Percentiles rank a stretch among this genome's conserved stretches.
These are phyloP conservation scores for Draba incana DNA, from an alignment of 345 rosid species.

Conservation along the genomic window DNA sequence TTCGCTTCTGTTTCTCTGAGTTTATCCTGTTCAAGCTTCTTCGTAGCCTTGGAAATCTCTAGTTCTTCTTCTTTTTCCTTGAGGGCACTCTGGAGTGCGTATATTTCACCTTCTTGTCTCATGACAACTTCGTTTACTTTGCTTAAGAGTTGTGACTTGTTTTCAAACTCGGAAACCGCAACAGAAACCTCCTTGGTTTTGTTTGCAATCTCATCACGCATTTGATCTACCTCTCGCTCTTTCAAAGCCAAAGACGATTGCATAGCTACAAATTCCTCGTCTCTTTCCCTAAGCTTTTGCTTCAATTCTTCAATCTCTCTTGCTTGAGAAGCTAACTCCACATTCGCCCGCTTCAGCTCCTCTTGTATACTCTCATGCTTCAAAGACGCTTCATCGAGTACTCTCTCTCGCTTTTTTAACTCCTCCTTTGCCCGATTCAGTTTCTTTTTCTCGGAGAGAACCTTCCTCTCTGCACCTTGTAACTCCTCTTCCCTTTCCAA, in stretches of 20 bases:
- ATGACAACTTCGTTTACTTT: constrained; percentile 65
- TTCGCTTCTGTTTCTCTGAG: constrained; percentile 57
- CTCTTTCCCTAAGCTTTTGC: constrained; percentile 57
- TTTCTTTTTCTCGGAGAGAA: constrained; percentile 57
- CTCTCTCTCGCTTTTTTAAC: constrained; percentile 55
- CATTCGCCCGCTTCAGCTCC: constrained; percentile 60
- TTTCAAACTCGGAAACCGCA: constrained; percentile 51
- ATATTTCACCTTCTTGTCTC: constrained; percentile 68
- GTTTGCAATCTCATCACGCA: constrained; percentile 50
- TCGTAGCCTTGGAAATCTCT: constrained; percentile 45
- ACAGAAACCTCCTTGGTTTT: constrained; percentile 55
- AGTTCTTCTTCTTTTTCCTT: constrained; percentile 69
- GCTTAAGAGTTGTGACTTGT: constrained; percentile 58
- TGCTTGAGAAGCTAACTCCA: constrained; percentile 65
- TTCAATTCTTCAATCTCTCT: constrained; percentile 69
- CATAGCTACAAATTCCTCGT: constrained; percentile 51
- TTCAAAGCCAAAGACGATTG: constrained; percentile 51
- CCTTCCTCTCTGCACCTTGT: constrained; percentile 57
- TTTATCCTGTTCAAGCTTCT: constrained; percentile 67
- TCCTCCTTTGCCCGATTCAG: constrained; percentile 58
- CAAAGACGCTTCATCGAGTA: constrained; percentile 50
- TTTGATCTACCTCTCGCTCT: constrained; percentile 60
- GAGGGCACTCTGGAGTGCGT: constrained; percentile 52
- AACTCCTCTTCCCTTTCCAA: constrained; percentile 72
- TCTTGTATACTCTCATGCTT: constrained; percentile 61